Conservation (phyloP, 2,329 filamentous ascomycete genomes). For the Aspergillus tubingensis region DNA sequence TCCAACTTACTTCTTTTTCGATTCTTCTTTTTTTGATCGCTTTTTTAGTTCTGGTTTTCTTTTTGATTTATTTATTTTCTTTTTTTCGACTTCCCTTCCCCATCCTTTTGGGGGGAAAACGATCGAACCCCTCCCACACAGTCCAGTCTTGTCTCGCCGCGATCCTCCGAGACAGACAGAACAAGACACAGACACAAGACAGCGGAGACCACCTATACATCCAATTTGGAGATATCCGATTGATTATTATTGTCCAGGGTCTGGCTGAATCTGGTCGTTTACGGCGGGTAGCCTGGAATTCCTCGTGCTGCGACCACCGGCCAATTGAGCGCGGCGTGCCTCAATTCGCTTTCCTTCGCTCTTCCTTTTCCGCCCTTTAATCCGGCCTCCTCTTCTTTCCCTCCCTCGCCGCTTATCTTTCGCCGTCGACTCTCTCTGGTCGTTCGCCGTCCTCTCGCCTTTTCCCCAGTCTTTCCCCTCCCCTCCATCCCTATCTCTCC, state of each 20-base stretch:
- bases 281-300: constrained; percentile 39
- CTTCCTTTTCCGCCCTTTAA: not conserved
- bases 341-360: not conserved
- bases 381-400: not conserved
- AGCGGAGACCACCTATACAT: too few relatives aligned
- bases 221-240: not conserved
- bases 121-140: not conserved
- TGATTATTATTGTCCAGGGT: constrained; percentile 6
- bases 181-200: too few relatives aligned
- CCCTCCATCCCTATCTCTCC: not conserved
- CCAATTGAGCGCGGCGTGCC: not conserved
- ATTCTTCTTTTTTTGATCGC: too few relatives aligned
- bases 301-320: constrained; percentile 12
- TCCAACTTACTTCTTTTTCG: too few relatives aligned
- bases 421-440: not conserved
- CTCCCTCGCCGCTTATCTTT: constrained; percentile 2
- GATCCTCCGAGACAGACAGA: too few relatives aligned
- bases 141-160: too few relatives aligned
- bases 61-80: not conserved
- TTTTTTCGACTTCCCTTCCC: not conserved
- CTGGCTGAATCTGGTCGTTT: constrained; percentile 28
- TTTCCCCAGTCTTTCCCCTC: not conserved
- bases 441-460: not conserved
- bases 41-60: too few relatives aligned
- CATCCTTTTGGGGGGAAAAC: not conserved